Conservation (phyloP, 2,329 filamentous ascomycete species). For the Didymella pinodella region DNA sequence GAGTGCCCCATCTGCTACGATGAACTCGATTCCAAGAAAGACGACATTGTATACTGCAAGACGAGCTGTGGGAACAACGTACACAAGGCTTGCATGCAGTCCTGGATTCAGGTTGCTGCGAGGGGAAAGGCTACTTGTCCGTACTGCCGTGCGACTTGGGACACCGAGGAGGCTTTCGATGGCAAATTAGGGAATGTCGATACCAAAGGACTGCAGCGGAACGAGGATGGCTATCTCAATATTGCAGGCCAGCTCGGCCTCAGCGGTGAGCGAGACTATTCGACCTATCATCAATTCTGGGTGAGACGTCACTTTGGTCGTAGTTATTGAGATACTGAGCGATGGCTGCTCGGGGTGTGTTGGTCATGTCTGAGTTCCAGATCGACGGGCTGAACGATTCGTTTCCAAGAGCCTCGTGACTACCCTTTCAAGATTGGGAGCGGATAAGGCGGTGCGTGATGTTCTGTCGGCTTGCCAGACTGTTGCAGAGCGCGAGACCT, state of each 20-base stretch:
- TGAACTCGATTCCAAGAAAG: slow-evolving; percentile 47
- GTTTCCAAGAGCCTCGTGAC: not conserved
- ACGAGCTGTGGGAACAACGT: slow-evolving; percentile 69
- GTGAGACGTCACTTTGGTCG: slow-evolving; percentile 26
- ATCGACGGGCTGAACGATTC: not conserved
- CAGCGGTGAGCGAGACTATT: slow-evolving; percentile 55
- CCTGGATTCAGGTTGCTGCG: slow-evolving; percentile 55
- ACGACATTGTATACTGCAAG: slow-evolving; percentile 61
- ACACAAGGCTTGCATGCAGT: slow-evolving; percentile 65
- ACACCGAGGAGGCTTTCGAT: slow-evolving; percentile 52
- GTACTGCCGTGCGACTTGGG: slow-evolving; percentile 67
- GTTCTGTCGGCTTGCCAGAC: not conserved
- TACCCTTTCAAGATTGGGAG: not conserved
- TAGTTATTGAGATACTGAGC: not conserved
- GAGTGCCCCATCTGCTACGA: slow-evolving; percentile 67
- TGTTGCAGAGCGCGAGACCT: not conserved
- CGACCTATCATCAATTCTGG: slow-evolving; percentile 40
- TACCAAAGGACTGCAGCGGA: slow-evolving; percentile 52
- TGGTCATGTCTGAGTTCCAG: not conserved
- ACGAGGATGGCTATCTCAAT: slow-evolving; percentile 67
- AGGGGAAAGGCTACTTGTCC: slow-evolving; percentile 63
- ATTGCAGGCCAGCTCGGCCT: slow-evolving; percentile 68
- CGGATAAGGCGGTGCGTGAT: not conserved
- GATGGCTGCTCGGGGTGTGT: not conserved
- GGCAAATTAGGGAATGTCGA: slow-evolving; percentile 54